Evolutionary conservation across 352 stramenopile genomes (phyloP).

Genomic region (Phytophthora fragariae): DNA sequence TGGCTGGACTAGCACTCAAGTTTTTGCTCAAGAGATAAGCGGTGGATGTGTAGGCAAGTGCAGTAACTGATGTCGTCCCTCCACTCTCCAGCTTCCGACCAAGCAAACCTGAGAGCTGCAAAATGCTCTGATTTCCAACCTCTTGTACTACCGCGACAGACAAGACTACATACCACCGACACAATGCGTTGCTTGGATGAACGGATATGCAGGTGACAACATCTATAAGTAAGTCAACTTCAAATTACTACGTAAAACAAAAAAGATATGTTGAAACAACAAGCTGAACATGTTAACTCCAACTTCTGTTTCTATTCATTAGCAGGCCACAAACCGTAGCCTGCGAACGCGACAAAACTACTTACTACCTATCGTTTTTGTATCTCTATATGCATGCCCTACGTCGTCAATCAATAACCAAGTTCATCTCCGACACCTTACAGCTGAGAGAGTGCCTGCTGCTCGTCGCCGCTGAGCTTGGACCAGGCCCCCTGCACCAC

Average conservation of each 20-base stretch:
- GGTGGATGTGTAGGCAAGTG: slow-evolving; percentile 13
- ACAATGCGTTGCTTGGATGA: neutral
- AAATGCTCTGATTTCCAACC: slow-evolving; percentile 1
- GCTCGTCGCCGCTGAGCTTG: slow-evolving; percentile 72
- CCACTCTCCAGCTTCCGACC: slow-evolving; percentile 14
- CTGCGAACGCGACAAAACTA: slow-evolving; percentile 37
- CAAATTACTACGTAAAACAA: slow-evolving; percentile 4
- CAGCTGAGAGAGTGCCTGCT: slow-evolving; percentile 74
- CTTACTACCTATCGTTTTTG: slow-evolving; percentile 37
- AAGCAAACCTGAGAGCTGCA: slow-evolving; percentile 15
- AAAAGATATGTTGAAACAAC: slow-evolving; percentile 12
- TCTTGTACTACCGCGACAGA: slow-evolving; percentile 8
- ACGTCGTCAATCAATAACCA: slow-evolving; percentile 36
- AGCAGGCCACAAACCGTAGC: slow-evolving; percentile 20
- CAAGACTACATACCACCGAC: neutral
- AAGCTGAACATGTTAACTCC: slow-evolving; percentile 12
- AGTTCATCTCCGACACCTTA: slow-evolving; percentile 34
- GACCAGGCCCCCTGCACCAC: slow-evolving; percentile 78
- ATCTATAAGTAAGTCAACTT: slow-evolving; percentile 27
- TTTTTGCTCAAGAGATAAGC: slow-evolving; percentile 79
- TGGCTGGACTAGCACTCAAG: slow-evolving; percentile 76
- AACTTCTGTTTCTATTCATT: slow-evolving; percentile 37
- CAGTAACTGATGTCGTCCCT: slow-evolving; percentile 19
- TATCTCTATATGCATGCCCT: slow-evolving; percentile 44
- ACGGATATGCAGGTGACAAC: slow-evolving; percentile 10